Percentiles rank a stretch among this genome's conserved stretches.
Evolutionary conservation across 768 basidiomycete species (phyloP).

Genomic region (Leccinum sublutescens): DNA sequence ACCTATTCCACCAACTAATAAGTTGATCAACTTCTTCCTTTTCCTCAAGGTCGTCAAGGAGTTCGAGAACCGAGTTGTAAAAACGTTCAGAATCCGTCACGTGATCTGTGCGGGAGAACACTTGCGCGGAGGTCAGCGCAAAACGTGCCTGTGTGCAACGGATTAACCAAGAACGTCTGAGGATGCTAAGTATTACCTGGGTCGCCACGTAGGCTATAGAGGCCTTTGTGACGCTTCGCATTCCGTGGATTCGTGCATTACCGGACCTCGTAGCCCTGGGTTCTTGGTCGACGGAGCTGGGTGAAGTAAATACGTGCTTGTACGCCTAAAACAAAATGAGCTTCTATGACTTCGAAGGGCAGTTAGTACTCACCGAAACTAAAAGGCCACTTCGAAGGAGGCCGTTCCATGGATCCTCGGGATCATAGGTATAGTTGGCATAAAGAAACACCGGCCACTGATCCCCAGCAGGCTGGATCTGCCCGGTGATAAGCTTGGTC

Average conservation of each 20-base stretch:
- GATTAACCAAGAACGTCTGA: no score
- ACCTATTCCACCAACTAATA: not conserved
- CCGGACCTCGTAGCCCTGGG: not conserved
- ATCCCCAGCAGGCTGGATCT: no score
- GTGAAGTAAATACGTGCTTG: not conserved
- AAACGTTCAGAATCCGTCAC: not conserved
- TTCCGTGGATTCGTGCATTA: not conserved
- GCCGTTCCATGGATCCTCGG: no score
- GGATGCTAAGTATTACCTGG: no score
- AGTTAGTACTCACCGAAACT: no score
- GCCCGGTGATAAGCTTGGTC: no score
- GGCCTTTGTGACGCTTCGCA: not conserved
- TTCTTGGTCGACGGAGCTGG: not conserved
- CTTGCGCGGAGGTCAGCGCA: no score
- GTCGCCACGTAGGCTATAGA: not conserved
- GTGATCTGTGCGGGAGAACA: no score
- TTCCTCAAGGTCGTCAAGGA: not conserved
- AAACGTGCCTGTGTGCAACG: no score
- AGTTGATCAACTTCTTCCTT: not conserved
- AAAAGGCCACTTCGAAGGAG: no score
- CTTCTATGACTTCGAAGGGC: not conserved
- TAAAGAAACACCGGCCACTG: no score
- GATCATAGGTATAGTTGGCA: no score
- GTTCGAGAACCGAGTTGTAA: not conserved
- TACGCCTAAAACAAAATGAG: not conserved